phyloP scores from a whole-genome alignment of 1,284 basidiomycete genomes.

The Tilletia indica region DNA sequence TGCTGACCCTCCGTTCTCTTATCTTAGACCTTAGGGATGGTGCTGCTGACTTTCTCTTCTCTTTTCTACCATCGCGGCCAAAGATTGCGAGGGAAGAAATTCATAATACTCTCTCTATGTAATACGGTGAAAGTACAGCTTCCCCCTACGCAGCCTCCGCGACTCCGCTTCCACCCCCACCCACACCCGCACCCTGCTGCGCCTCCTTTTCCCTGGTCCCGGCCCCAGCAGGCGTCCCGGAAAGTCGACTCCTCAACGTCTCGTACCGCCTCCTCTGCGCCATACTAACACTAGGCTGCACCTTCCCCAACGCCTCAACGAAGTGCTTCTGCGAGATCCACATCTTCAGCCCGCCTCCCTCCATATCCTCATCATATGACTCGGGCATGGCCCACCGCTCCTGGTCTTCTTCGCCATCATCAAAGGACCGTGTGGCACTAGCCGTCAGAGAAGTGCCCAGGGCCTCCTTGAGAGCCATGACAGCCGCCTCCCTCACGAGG shows the following conservation, averaged over 20 bases:
- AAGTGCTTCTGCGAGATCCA: conserved; percentile 67
- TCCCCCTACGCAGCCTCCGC: no score
- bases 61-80: no score
- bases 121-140: no score
- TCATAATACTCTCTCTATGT: no score
- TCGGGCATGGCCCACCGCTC: not conserved
- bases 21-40: no score
- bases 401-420: not conserved
- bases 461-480: conserved; percentile 70
- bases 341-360: conserved; percentile 19
- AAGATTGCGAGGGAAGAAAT: no score
- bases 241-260: conserved; percentile 36
- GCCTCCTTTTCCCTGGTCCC: not conserved
- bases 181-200: no score
- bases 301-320: conserved; percentile 71
- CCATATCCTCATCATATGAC: not conserved
- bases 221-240: conserved; percentile 23
- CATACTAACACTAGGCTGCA: conserved; percentile 78
- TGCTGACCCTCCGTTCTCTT: no score
- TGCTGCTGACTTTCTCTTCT: no score
- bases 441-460: conserved; percentile 30
- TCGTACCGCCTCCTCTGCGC: conserved; percentile 81
- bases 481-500: conserved; percentile 69
- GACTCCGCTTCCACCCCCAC: no score
- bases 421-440: not conserved